Evolutionary conservation across 2,329 filamentous ascomycete species (phyloP), one percentile per base, ranked within the genome.

Genomic region (Fusarium coicis): DNA sequence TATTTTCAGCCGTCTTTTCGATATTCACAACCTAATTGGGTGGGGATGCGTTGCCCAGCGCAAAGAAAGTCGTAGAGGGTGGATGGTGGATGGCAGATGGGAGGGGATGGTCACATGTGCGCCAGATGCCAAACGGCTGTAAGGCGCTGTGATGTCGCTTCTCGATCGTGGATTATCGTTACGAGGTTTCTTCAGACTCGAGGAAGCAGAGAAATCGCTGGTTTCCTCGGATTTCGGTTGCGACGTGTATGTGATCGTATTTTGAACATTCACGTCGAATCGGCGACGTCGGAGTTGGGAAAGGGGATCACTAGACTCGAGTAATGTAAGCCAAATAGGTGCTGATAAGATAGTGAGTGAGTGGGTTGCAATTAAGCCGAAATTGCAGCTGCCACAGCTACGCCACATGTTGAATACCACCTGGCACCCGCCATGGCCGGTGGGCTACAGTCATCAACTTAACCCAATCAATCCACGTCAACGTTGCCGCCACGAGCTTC

Each of bases 81-180:
- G 74, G 75, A 73, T 72, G 69, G 56, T 37, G 28, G 37, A 61
- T 52, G 62, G 61, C 66, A 57, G 39, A 66, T 63, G 56, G 74
- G 70, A 75, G 73, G 70, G 65, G 61, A 70, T 53, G 69, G 75
- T 78, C 76, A 78, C 76, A 78, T 78, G 76, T 74, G 72, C 69
- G 74, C 71, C 73, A 70, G 63, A 47, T 68, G 62, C 54, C 63
- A 64, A 57, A 57, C 62, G 59, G 74, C 55, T 61, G 59, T 56
- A 75, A 75, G 73, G 66, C 63, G 70, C 70, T 68, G 49, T 36
- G 60, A 61, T 70, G 60, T 73, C 66, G 69, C 68, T 75, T 63
- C 62, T 69, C 60, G 47, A 52, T 50, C 42, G 69, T 52, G 58
- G 37, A 61, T 49, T 34, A 67, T 72, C 64, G 69, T 56, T 62